Percentiles rank a stretch among this genome's conserved stretches.
Evolutionary conservation across 371 early-diverging fungal species (phyloP).

Genomic region (Blakeslea trispora): DNA sequence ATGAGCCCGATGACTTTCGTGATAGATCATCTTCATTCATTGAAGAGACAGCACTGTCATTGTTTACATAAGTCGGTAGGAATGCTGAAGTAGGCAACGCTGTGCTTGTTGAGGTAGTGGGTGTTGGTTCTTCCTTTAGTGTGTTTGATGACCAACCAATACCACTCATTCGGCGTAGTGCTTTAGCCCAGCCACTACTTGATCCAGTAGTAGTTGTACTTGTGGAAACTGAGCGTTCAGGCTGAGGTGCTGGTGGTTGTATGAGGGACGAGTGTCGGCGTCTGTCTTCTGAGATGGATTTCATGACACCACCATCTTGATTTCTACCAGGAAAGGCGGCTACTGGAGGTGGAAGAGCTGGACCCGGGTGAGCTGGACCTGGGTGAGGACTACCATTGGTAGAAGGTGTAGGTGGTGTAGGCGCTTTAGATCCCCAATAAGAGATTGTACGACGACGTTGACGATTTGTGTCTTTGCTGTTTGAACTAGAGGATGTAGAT

Average conservation of each 20-base stretch:
- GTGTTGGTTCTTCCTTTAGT: conserved; percentile 15
- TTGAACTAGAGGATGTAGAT: conserved; percentile 22
- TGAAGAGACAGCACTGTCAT: conserved; percentile 23
- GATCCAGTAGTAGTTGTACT: conserved; percentile 10
- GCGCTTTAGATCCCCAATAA: conserved; percentile 43
- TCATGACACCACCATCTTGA: background rate
- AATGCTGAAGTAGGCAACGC: too few relatives aligned
- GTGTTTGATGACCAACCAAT: conserved; percentile 40
- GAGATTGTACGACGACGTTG: conserved; percentile 53
- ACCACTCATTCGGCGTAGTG: conserved; percentile 48
- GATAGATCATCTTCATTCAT: conserved; percentile 20
- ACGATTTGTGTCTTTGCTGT: conserved; percentile 11
- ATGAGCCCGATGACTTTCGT: conserved; percentile 23
- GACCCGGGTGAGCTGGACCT: too few relatives aligned
- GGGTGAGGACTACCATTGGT: too few relatives aligned
- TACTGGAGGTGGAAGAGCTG: background rate
- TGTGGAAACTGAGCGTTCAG: conserved; percentile 24
- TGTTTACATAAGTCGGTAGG: background rate
- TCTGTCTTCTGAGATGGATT: conserved; percentile 7
- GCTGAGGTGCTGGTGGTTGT: conserved; percentile 10
- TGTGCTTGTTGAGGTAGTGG: background rate
- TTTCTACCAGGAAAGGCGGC: background rate
- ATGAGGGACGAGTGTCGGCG: conserved; percentile 24
- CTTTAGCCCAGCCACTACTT: conserved; percentile 47
- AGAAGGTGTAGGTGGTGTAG: conserved; percentile 1